phyloP scores from a whole-genome alignment of 208 protist species.

The Trichomonas gallinae region DNA sequence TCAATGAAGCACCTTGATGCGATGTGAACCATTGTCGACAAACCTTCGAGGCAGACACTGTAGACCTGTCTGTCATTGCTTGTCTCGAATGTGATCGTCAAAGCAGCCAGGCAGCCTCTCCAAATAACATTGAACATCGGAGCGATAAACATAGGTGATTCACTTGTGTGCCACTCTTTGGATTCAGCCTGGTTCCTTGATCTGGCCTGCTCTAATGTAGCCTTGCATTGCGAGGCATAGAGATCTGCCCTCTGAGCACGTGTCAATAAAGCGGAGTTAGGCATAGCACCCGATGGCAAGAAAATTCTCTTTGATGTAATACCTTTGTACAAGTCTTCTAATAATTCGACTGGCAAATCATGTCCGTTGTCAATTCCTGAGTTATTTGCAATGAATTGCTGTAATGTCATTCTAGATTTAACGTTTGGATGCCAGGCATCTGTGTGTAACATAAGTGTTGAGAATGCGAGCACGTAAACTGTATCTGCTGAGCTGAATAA shows the following conservation, averaged over 20 bases:
- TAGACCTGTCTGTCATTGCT: neutral
- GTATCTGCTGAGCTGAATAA: constrained; percentile 35
- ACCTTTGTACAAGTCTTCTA: neutral
- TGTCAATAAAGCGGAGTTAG: neutral
- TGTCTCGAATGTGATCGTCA: neutral
- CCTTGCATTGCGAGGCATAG: neutral
- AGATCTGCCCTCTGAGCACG: neutral
- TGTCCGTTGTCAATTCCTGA: constrained; percentile 32
- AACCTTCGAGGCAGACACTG: neutral
- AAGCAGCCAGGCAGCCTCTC: neutral
- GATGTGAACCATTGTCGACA: neutral
- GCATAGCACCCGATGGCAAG: neutral
- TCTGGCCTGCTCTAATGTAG: neutral
- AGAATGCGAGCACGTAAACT: constrained; percentile 44
- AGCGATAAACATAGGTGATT: neutral
- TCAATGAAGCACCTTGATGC: neutral
- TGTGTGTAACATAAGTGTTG: constrained; percentile 49
- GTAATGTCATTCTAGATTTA: constrained; percentile 39
- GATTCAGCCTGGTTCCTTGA: too few relatives aligned
- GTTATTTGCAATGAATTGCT: constrained; percentile 39
- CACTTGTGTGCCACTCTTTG: neutral
- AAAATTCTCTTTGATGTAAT: neutral
- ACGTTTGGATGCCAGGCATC: constrained; percentile 38
- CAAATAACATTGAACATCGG: neutral
- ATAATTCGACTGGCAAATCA: constrained; percentile 24